Evolutionary conservation across 257 asterid genomes (phyloP).

Genomic region (Anisodus acutangulus): DNA sequence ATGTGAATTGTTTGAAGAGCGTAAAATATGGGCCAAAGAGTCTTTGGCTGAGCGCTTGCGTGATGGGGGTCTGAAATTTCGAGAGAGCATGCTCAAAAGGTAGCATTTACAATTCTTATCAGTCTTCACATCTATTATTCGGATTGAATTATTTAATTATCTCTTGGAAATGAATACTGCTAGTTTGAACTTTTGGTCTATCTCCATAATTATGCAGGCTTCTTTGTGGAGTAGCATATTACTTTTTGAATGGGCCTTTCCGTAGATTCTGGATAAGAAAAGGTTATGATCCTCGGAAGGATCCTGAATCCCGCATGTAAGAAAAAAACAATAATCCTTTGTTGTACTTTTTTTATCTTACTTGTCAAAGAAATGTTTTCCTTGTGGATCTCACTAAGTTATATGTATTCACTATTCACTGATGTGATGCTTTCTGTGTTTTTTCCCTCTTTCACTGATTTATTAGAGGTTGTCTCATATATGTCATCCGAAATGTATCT

Average conservation of each 20-base stretch:
- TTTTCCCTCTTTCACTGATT: neutral
- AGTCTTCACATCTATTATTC: neutral
- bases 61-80: constrained; percentile 58
- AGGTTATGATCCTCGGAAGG: constrained; percentile 97
- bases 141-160: neutral
- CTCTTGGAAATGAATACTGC: constrained; percentile 21
- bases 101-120: constrained; percentile 35
- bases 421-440: neutral
- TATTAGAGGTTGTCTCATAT: neutral
- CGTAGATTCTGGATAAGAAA: constrained; percentile 86
- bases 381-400: neutral
- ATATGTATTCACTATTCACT: constrained; percentile 3
- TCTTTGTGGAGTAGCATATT: constrained; percentile 82
- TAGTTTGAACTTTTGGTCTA: constrained; percentile 2
- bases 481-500: constrained; percentile 7
- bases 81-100: constrained; percentile 69
- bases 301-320: constrained; percentile 93
- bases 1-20: constrained; percentile 82
- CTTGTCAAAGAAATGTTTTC: constrained; percentile 29
- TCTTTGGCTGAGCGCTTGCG: constrained; percentile 67
- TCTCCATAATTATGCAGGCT: constrained; percentile 57
- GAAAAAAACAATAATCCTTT: constrained; percentile 34
- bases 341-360: constrained; percentile 4
- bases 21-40: constrained; percentile 81
- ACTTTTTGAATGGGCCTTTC: constrained; percentile 91